Evolutionary conservation across 495 filamentous ascomycete genomes (phyloP), one percentile per base, ranked within the genome.

Genomic region (Penicillium pulvis): DNA sequence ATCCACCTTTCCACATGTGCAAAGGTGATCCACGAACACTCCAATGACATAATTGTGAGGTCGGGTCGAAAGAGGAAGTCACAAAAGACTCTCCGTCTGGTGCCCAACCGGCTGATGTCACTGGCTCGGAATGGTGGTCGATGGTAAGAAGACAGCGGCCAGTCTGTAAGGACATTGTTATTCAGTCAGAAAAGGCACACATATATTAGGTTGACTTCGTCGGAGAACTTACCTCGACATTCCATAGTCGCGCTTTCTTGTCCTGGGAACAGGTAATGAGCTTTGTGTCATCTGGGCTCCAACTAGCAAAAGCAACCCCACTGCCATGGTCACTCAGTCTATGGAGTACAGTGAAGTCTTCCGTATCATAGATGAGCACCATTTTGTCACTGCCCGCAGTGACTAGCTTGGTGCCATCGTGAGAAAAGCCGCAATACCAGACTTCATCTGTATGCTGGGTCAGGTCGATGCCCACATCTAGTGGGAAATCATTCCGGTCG

Each of bases 231-330:
- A 95, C 92, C 64, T 83, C 80, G 10, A 83, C 78, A 71, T 91
- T 85, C 91, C 91, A 98, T 57, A 97, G 71, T 57, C 86, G 83
- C 8, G 91, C 92, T 56, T 81, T 84, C 14, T 78, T 82, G 67
- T 95, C 91, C 64, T 84, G 80, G 7, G 86, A 87, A 67, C 93
- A 96, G 17, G 86, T 92, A 33, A 97, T 85, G 3, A 99, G 75
- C 66, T 88, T 90, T 1, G 82, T 80, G 70, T 95, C 90, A 76
- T 98, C 92, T 6, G 92, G 93, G 71, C 91, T 96, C 94, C 94
- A 99, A 4, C 89, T 79, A 4, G 94, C 72, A 62, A 92, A 89
- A 43, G 86, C 83, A 39, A 97, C 86, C 8, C 86, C 83, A 4
- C 78, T 75, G 2, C 81, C 77, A 64, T 92, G 89, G 6, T 87